Conservation (phyloP, 106 monocot genomes). For the Acorus gramineus region DNA sequence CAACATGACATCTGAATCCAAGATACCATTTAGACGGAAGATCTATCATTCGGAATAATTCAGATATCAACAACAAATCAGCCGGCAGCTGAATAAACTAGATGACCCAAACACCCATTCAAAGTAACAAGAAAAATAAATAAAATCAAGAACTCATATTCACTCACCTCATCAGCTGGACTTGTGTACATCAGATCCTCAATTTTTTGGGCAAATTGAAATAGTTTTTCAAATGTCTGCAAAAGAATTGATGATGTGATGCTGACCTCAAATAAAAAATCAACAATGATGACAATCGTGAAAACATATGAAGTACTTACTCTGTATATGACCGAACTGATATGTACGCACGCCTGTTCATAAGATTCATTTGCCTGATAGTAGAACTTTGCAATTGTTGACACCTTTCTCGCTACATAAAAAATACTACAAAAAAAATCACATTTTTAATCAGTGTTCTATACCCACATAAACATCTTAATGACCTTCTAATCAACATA, state of each 20-base stretch:
- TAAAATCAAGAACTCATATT: conserved; percentile 5
- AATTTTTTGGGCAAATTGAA: conserved; percentile 75
- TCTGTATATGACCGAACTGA: conserved; percentile 64
- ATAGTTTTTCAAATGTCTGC: conserved; percentile 96
- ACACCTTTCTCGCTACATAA: conserved; percentile 92
- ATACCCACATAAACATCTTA: too few species aligned
- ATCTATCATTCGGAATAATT: too few species aligned
- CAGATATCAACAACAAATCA: too few species aligned
- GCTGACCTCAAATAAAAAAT: background rate
- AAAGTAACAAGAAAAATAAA: background rate
- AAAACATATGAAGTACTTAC: conserved; percentile 31
- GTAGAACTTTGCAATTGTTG: conserved; percentile 90
- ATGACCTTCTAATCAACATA: too few species aligned
- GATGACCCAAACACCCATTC: too few species aligned
- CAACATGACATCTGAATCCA: too few species aligned
- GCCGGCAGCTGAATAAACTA: too few species aligned
- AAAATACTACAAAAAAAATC: conserved; percentile 64
- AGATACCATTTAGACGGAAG: too few species aligned
- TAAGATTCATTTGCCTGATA: conserved; percentile 96
- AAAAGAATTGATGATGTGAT: background rate
- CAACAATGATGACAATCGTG: background rate
- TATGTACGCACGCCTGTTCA: conserved; percentile 79
- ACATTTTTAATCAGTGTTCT: conserved; percentile 1
- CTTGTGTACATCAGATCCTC: conserved; percentile 83
- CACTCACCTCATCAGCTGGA: conserved; percentile 75